Evolutionary conservation across 192 early-diverging fungal species (phyloP).

Genomic region (Coemansia aciculifera): DNA sequence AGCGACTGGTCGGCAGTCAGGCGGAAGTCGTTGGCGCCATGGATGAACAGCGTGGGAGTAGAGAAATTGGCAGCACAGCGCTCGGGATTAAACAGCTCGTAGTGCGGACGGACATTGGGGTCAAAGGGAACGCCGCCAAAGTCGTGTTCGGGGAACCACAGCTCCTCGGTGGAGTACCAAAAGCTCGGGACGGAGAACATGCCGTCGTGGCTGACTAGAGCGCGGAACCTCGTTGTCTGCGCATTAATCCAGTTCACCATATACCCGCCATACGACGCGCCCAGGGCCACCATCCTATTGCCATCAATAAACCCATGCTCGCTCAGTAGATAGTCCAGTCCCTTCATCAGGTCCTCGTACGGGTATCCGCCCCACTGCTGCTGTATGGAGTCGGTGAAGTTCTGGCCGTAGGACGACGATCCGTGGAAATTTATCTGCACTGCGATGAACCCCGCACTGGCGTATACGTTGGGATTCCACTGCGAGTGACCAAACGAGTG

Average conservation of each 20-base stretch:
- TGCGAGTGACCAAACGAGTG: conserved; percentile 59
- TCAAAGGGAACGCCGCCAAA: conserved; percentile 70
- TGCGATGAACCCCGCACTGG: conserved; percentile 69
- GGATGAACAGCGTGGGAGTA: conserved; percentile 76
- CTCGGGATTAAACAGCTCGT: conserved; percentile 68
- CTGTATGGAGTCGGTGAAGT: conserved; percentile 71
- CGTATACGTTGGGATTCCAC: conserved; percentile 76
- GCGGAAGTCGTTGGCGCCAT: conserved; percentile 68
- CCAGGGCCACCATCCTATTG: conserved; percentile 61
- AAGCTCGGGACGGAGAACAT: conserved; percentile 60
- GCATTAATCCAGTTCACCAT: conserved; percentile 87
- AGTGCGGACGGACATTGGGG: conserved; percentile 45
- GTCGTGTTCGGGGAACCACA: conserved; percentile 77
- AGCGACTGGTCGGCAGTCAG: conserved; percentile 67
- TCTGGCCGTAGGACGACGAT: conserved; percentile 76
- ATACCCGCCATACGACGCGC: conserved; percentile 78
- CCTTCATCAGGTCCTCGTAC: conserved; percentile 73
- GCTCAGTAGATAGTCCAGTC: conserved; percentile 61
- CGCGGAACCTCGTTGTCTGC: conserved; percentile 65
- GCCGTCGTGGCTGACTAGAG: conserved; percentile 74
- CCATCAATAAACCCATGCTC: conserved; percentile 60
- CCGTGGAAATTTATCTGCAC: conserved; percentile 77
- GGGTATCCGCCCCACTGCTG: conserved; percentile 78
- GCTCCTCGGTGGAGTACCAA: conserved; percentile 73
- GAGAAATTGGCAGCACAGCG: conserved; percentile 65